phyloP scores from a whole-genome alignment of 2,329 filamentous ascomycete species.

The Podosphaera fusca region DNA sequence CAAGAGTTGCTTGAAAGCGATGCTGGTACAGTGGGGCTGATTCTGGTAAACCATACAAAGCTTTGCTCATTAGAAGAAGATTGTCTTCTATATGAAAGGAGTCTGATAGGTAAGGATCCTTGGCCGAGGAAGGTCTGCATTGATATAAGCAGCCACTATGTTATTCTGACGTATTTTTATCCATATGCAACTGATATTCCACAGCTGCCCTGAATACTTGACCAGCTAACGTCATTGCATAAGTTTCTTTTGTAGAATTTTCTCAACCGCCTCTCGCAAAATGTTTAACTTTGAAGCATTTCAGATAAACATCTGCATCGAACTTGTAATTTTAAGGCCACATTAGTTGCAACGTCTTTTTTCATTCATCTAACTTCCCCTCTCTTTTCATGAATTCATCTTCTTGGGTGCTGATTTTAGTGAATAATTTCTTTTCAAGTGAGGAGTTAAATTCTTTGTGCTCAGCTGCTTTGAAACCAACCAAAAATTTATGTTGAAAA shows the following conservation, averaged over 20 bases:
- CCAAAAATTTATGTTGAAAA: too few species aligned
- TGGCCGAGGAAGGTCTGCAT: neutral
- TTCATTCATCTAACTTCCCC: too few species aligned
- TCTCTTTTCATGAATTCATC: too few species aligned
- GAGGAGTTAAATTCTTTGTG: too few species aligned
- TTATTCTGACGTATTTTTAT: neutral
- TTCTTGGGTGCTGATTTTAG: too few species aligned
- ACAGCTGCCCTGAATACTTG: neutral
- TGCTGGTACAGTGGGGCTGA: neutral
- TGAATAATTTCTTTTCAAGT: too few species aligned
- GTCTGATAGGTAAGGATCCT: neutral
- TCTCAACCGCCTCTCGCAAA: constrained; percentile 9
- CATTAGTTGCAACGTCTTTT: neutral
- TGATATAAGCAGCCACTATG: neutral
- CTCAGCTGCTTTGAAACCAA: too few species aligned
- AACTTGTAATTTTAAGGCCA: constrained; percentile 14
- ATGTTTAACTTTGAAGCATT: constrained; percentile 8
- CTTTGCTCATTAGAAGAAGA: neutral
- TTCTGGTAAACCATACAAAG: neutral
- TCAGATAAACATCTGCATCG: constrained; percentile 9
- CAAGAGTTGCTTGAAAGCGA: neutral
- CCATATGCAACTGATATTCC: neutral
- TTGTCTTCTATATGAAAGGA: neutral
- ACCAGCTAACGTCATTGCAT: neutral
- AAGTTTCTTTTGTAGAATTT: constrained; percentile 1